Conservation (phyloP, 169 alveolate genomes). For the Theileria sp. region DNA sequence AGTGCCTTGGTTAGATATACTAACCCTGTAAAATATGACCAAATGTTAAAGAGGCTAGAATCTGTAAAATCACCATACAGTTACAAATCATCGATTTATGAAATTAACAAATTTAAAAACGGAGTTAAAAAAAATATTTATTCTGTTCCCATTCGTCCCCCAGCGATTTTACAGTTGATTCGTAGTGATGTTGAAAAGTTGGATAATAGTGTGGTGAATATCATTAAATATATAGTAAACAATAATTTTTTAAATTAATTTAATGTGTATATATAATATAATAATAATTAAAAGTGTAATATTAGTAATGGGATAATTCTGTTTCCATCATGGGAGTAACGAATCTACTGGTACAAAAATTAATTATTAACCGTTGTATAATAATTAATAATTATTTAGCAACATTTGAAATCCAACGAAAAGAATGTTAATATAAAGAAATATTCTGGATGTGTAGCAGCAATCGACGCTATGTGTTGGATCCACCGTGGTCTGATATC, state of each 20-base stretch:
- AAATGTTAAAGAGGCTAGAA: constrained; percentile 36
- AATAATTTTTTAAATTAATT: constrained; percentile 35
- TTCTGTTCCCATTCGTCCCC: constrained; percentile 58
- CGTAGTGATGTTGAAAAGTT: constrained; percentile 43
- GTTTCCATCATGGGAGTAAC: constrained; percentile 45
- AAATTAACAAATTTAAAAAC: constrained; percentile 13
- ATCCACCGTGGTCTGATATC: constrained; percentile 75
- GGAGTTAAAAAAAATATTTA: not conserved
- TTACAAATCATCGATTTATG: constrained; percentile 36
- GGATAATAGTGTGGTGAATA: constrained; percentile 40
- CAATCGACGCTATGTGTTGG: constrained; percentile 83
- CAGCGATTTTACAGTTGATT: constrained; percentile 42
- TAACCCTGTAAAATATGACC: constrained; percentile 48
- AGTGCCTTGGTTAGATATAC: constrained; percentile 58
- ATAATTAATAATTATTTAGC: constrained; percentile 25
- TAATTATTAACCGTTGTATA: not conserved
- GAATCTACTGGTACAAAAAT: constrained; percentile 57
- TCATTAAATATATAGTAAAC: constrained; percentile 46
- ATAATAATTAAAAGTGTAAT: not conserved
- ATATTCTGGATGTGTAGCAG: constrained; percentile 69
- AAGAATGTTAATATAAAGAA: constrained; percentile 67
- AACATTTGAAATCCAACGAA: constrained; percentile 68
- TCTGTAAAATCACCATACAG: constrained; percentile 33
- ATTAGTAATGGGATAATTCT: not conserved
- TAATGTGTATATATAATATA: constrained; percentile 1